A percentile compares a stretch with the other conserved stretches of the same genome.
Evolutionary conservation across 2,329 filamentous ascomycete genomes (phyloP).

Genomic region (Plectosphaerella plurivora): DNA sequence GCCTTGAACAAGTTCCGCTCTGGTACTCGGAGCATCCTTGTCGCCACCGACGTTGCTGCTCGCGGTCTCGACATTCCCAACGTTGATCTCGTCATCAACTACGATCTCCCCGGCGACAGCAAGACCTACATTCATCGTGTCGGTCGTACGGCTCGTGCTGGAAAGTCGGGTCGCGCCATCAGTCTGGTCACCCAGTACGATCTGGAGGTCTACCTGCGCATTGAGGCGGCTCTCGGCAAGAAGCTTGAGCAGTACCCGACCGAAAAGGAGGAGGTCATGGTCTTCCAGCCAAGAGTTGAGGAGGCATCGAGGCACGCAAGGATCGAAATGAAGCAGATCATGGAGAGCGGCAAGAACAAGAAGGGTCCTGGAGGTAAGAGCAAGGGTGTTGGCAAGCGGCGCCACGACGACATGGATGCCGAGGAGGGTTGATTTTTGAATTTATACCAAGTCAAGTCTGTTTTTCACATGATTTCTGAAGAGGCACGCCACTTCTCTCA

Average conservation of each 20-base stretch:
- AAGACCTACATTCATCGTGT: slow-evolving; percentile 92
- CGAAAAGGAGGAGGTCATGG: slow-evolving; percentile 79
- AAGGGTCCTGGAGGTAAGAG: slow-evolving; percentile 40
- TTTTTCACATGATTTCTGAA: no score
- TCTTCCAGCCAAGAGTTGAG: slow-evolving; percentile 71
- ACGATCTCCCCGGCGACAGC: slow-evolving; percentile 75
- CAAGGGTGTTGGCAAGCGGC: slow-evolving; percentile 38
- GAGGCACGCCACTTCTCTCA: no score
- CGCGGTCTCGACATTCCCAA: slow-evolving; percentile 88
- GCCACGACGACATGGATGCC: slow-evolving; percentile 64
- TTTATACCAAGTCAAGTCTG: not conserved
- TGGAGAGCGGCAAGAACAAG: slow-evolving; percentile 63
- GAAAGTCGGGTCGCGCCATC: slow-evolving; percentile 77
- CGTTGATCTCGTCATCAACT: slow-evolving; percentile 86
- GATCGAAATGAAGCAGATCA: slow-evolving; percentile 74
- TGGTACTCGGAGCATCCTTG: slow-evolving; percentile 76
- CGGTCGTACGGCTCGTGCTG: slow-evolving; percentile 81
- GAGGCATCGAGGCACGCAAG: slow-evolving; percentile 80
- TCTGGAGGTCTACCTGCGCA: slow-evolving; percentile 72
- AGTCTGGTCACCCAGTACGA: slow-evolving; percentile 86
- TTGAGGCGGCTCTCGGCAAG: slow-evolving; percentile 77
- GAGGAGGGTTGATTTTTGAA: slow-evolving; percentile 57
- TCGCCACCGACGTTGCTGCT: slow-evolving; percentile 91
- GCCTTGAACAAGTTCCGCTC: slow-evolving; percentile 87
- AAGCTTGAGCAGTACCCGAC: slow-evolving; percentile 66